These are phyloP conservation scores for Carex scoparia DNA, from an alignment of 176 grass and related monocot species.

Conservation along the genomic window DNA sequence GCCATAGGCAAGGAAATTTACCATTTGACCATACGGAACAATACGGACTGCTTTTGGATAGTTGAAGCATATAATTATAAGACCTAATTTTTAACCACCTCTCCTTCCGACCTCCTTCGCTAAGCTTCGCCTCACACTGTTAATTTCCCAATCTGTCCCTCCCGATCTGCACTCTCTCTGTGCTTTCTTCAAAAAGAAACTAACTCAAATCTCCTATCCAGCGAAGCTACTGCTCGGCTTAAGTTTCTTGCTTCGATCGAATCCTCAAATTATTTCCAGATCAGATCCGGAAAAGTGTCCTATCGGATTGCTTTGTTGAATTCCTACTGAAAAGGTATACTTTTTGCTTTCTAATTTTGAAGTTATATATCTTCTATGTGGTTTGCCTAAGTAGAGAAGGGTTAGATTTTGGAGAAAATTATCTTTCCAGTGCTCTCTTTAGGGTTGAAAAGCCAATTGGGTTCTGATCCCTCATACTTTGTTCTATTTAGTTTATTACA, in stretches of 20 bases:
- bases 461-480: slow-evolving; percentile 3
- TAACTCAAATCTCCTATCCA: slow-evolving; percentile 10
- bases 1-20: no score
- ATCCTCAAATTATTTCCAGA: slow-evolving; percentile 1
- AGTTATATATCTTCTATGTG: background rate
- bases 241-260: background rate
- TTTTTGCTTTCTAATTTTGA: background rate
- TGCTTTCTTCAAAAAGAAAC: slow-evolving; percentile 21
- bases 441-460: background rate
- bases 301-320: background rate
- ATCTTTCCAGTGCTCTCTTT: background rate
- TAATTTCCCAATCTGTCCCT: slow-evolving; percentile 19
- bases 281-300: slow-evolving; percentile 8
- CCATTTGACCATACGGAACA: background rate
- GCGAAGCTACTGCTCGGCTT: background rate
- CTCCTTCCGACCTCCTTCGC: background rate
- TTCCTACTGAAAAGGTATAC: slow-evolving; percentile 1
- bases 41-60: background rate
- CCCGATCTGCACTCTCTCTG: background rate
- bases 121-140: slow-evolving; percentile 1
- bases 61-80: background rate
- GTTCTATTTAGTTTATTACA: slow-evolving; percentile 1
- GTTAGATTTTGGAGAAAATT: background rate
- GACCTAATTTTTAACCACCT: background rate
- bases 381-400: background rate